A percentile compares a stretch with the other conserved stretches of the same genome.
Evolutionary conservation across 2,329 filamentous ascomycete genomes (phyloP).

Genomic region (Ceratocystis destructans): DNA sequence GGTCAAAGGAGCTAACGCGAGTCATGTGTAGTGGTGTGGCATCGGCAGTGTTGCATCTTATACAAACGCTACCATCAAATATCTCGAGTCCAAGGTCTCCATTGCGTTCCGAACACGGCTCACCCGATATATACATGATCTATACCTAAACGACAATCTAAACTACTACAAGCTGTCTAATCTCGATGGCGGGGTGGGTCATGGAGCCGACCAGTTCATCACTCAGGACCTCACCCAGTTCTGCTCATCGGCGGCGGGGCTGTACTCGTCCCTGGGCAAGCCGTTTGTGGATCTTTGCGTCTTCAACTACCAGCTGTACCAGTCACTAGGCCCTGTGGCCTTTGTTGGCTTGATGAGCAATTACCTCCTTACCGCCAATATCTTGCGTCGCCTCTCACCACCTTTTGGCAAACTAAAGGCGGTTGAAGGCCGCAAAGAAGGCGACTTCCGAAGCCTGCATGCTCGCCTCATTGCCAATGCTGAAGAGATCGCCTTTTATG

Average conservation of each 20-base stretch:
- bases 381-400: conserved; percentile 75
- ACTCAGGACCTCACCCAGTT: conserved; percentile 94
- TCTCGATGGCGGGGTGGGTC: conserved; percentile 80
- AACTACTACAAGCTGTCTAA: conserved; percentile 96
- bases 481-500: conserved; percentile 95
- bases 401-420: conserved; percentile 96
- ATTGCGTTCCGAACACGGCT: conserved; percentile 93
- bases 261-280: conserved; percentile 96
- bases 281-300: conserved; percentile 93
- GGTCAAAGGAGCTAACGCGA: neutral
- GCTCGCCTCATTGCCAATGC: conserved; percentile 89
- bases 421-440: conserved; percentile 86
- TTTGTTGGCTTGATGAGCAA: conserved; percentile 76
- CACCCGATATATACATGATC: conserved; percentile 90
- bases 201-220: conserved; percentile 91
- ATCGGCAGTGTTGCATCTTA: conserved; percentile 89
- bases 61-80: conserved; percentile 98
- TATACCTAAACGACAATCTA: conserved; percentile 87
- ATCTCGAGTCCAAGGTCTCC: conserved; percentile 90
- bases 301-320: conserved; percentile 95
- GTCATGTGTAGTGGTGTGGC: conserved; percentile 59
- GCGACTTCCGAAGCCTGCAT: conserved; percentile 85
- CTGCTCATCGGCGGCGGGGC: conserved; percentile 76
- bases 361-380: conserved; percentile 85
- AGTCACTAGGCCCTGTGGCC: conserved; percentile 76